Percentiles rank a stretch among this genome's conserved stretches.
These are phyloP conservation scores for Neurospora hispaniola DNA, from an alignment of 495 filamentous ascomycete species.

Conservation along the genomic window DNA sequence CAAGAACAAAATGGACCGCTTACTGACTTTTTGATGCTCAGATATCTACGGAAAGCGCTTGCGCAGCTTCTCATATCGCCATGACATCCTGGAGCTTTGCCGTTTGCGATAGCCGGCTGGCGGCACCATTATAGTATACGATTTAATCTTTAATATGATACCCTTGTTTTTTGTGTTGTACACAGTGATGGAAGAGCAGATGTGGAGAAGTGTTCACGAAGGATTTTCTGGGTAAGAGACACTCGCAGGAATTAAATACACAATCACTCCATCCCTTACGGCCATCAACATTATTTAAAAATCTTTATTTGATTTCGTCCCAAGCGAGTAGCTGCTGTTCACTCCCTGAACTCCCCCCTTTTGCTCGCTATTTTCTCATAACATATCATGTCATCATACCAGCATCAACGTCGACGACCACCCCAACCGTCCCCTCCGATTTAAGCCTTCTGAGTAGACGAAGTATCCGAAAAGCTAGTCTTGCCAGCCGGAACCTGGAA, in stretches of 20 bases:
- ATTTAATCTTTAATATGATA: not conserved
- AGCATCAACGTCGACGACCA: not conserved
- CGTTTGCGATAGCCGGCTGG: slow-evolving; percentile 9
- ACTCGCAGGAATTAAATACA: not conserved
- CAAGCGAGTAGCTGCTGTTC: not conserved
- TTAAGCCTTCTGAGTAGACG: not conserved
- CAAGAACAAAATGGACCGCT: not conserved
- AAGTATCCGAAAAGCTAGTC: not conserved
- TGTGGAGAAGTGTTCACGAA: not conserved
- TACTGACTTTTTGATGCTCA: slow-evolving; percentile 44
- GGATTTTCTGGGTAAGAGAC: not conserved
- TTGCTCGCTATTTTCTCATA: not conserved
- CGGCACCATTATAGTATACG: not conserved
- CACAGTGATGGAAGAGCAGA: not conserved
- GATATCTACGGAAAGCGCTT: slow-evolving; percentile 76
- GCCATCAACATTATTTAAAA: not conserved
- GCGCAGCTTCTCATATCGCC: slow-evolving; percentile 55
- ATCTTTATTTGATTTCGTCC: not conserved
- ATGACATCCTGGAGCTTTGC: slow-evolving; percentile 57
- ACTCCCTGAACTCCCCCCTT: not conserved
- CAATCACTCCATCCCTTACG: not conserved
- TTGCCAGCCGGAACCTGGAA: not conserved
- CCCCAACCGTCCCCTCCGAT: not conserved
- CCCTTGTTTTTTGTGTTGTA: not conserved
- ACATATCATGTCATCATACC: not conserved